Base-by-base conservation (phyloP, 1,139 yeast genomes). In the Suhomyces taliae region DNA sequence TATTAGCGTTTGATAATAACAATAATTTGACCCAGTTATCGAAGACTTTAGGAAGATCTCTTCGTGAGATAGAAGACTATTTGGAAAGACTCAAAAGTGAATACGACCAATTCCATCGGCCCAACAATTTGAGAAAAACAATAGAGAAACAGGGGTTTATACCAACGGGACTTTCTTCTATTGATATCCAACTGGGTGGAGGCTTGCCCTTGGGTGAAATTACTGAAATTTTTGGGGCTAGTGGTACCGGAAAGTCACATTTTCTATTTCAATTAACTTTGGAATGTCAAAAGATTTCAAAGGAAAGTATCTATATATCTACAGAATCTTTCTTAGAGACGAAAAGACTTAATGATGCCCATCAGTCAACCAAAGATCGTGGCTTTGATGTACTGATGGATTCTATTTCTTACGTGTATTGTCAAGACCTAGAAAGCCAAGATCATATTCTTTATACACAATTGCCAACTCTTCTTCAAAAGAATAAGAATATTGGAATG, bases 241-340 rank as follows among this genome's bases (percentile, higher is more conserved):
- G 95, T 50, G 89, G 95, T 0, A 78, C 87, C 3, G 97, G 96
- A 0, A 90, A 90, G 61, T 84, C 96, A 0, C 95, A 90, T 56
- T 66, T 90, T 8, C 65, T 87, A 32, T 74, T 85, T 65, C 93
- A 86, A 53, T 57, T 90, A 41, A 72, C 87, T 1, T 66, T 81
- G 8, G 67, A 82, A 4, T 80, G 84, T 7, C 90, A 85, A 53
- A 54, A 76, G 6, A 57, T 61, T 15, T 48, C 51, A 14, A 55
- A 52, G 27, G 67, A 70, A 39, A 81, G 87, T 19, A 76, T 90
- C 12, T 85, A 79, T 58, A 81, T 91, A 1, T 80, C 93, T 0
- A 90, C 97, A 0, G 97, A 91, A 61, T 78, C 86, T 2, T 80
- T 79, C 14, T 58, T 87, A 35, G 89, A 88, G 46, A 87, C 95